Evolutionary conservation across 108 stramenopile species (phyloP).

Genomic region (Nitzschia putrida): DNA sequence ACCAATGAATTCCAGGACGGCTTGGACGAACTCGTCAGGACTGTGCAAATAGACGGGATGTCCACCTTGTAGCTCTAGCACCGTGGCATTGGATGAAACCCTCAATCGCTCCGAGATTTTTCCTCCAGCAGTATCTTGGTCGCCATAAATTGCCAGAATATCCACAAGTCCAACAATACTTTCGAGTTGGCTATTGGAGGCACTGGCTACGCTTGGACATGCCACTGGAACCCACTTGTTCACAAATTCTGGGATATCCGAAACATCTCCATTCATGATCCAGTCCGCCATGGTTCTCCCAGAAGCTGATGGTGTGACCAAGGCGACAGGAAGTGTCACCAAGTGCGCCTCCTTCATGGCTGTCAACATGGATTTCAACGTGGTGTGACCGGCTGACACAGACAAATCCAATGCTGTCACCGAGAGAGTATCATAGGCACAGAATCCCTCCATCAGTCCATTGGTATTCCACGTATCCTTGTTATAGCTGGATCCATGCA

Average conservation of each 20-base stretch:
- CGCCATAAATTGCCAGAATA: conserved; percentile 69
- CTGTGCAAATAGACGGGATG: conserved; percentile 81
- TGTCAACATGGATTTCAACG: conserved; percentile 36
- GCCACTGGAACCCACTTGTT: conserved; percentile 78
- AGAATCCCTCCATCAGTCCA: conserved; percentile 55
- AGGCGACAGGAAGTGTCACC: conserved; percentile 25
- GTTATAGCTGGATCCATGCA: conserved; percentile 73
- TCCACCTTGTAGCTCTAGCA: conserved; percentile 59
- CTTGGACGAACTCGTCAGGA: conserved; percentile 59
- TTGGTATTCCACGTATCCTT: conserved; percentile 77
- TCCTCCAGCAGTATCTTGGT: conserved; percentile 53
- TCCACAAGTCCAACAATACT: not conserved
- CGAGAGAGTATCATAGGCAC: conserved; percentile 37
- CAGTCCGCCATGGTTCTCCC: conserved; percentile 57
- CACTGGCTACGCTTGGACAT: conserved; percentile 26
- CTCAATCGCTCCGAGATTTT: conserved; percentile 44
- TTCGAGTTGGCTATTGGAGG: not conserved
- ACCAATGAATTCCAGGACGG: not conserved
- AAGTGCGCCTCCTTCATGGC: conserved; percentile 33
- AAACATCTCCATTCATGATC: conserved; percentile 26
- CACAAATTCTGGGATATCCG: conserved; percentile 28
- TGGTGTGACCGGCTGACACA: conserved; percentile 37
- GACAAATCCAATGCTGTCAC: conserved; percentile 65
- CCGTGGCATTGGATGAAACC: conserved; percentile 35
- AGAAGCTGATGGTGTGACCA: conserved; percentile 78